Evolutionary conservation across 495 filamentous ascomycete genomes (phyloP).

Genomic region (Beverwykella pulmonaria): DNA sequence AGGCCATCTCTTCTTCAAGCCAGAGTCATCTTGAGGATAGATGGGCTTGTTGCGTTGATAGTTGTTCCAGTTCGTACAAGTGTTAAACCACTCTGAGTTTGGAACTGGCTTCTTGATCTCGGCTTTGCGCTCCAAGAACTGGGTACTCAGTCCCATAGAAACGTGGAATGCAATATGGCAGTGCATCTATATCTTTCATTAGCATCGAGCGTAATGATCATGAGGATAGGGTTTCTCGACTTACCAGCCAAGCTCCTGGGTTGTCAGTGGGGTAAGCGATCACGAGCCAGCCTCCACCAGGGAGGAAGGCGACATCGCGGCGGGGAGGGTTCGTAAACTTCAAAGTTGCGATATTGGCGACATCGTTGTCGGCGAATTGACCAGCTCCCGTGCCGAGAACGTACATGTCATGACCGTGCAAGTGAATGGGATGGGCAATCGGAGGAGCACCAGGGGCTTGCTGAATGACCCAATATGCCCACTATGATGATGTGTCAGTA

Average conservation of each 20-base stretch:
- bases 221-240: not conserved
- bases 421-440: constrained; percentile 45
- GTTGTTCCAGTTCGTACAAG: constrained; percentile 29
- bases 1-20: constrained; percentile 33
- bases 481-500: no score
- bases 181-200: constrained; percentile 28
- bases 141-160: constrained; percentile 38
- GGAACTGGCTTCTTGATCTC: constrained; percentile 17
- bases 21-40: constrained; percentile 36
- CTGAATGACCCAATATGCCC: constrained; percentile 49
- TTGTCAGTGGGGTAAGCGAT: constrained; percentile 44
- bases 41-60: constrained; percentile 24
- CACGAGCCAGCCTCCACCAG: constrained; percentile 40
- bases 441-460: constrained; percentile 32
- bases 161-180: constrained; percentile 47
- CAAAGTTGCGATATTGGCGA: constrained; percentile 15
- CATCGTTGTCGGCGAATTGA: constrained; percentile 19
- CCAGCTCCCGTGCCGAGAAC: constrained; percentile 38
- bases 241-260: constrained; percentile 36
- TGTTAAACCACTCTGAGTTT: constrained; percentile 28
- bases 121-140: constrained; percentile 41
- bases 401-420: constrained; percentile 46
- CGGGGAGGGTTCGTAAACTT: constrained; percentile 41
- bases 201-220: not conserved
- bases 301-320: constrained; percentile 40